Evolutionary conservation across 805 yeast genomes (phyloP), one percentile per base, ranked within the genome.

Genomic region (Candida adriatica): DNA sequence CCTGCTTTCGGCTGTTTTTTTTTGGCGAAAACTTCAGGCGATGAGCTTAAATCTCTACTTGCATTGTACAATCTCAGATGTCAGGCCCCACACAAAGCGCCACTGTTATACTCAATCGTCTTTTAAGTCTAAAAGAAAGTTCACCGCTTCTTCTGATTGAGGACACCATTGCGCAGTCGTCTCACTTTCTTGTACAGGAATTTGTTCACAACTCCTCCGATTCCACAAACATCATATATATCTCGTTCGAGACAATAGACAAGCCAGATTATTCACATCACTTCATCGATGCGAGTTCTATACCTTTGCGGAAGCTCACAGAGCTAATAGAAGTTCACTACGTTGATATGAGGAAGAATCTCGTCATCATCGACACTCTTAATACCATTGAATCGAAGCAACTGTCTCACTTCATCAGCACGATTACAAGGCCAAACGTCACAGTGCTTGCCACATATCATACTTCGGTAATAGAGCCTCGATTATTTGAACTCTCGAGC

Each of bases 131-230:
- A 31, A 82, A 78, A 42, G 97, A 92, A 47, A 56, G 56, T 15
- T 70, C 90, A 0, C 94, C 95, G 0, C 71, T 90, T 33, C 54
- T 85, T 3, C 62, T 90, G 5, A 62, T 81, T 4, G 49, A 72
- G 7, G 97, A 92, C 52, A 67, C 82, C 1, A 56, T 86, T 8
- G 61, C 69, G 0, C 96, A 88, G 53, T 73, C 92, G 0, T 73
- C 86, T 0, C 44, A 58, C 18, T 46, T 61, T 27, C 54, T 88
- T 9, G 48, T 83, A 1, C 49, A 58, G 17, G 96, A 86, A 49
- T 64, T 87, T 29, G 55, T 67, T 2, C 54, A 64, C 41, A 62
- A 68, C 42, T 45, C 48, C 23, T 55, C 58, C 9, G 48, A 37
- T 5, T 48, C 46, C 9, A 51, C 56, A 4, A 59, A 59, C 4